phyloP scores from a whole-genome alignment of 208 protist genomes.

The Acanthamoeba quina region DNA sequence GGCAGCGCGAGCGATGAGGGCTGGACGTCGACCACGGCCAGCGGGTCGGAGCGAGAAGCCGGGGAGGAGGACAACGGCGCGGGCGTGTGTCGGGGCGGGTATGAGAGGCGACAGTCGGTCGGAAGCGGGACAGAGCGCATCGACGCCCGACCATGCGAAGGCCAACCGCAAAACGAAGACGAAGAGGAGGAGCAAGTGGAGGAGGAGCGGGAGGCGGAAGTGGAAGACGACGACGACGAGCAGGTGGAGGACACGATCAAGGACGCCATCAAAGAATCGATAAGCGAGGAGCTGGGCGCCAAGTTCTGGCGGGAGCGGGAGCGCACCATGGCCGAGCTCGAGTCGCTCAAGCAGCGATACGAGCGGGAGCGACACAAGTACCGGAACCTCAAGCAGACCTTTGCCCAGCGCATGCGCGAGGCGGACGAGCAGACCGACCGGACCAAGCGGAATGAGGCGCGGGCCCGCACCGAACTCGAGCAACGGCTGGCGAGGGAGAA shows the following conservation, averaged over 20 bases:
- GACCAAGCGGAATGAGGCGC: neutral
- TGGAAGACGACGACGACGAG: neutral
- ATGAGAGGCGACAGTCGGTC: neutral
- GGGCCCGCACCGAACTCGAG: neutral
- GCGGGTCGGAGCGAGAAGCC: neutral
- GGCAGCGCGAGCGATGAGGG: neutral
- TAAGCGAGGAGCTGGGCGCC: neutral
- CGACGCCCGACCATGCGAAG: neutral
- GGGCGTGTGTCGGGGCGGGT: neutral
- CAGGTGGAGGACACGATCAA: neutral
- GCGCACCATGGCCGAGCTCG: neutral
- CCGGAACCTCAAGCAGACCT: neutral
- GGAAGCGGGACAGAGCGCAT: neutral
- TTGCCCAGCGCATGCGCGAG: neutral
- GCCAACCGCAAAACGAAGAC: neutral
- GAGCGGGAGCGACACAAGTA: neutral
- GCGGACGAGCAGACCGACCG: neutral
- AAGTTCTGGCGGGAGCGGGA: conserved; percentile 17
- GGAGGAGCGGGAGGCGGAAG: neutral
- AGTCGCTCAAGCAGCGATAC: neutral
- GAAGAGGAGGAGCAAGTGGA: neutral
- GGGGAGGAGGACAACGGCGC: neutral
- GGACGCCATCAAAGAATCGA: neutral
- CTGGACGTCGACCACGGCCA: neutral
- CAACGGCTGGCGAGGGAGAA: neutral